Base-by-base conservation (phyloP, 257 asterid genomes). In the Solanum verrucosum region DNA sequence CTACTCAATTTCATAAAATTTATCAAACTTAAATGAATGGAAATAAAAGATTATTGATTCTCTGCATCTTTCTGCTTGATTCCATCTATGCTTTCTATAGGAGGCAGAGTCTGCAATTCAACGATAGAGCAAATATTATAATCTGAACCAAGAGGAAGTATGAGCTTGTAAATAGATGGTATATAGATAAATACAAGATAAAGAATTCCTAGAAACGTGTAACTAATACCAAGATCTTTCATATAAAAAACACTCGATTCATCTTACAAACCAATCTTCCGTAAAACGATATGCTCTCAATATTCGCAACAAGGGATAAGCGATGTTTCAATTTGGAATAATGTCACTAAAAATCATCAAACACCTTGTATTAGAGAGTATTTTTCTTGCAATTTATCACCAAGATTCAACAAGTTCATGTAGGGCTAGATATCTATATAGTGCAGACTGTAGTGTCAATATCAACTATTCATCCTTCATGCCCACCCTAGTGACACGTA, bases 21-120 rank as follows among this genome's bases (percentile, higher is more conserved):
- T 8, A 44, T 44, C 67, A 29, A 79, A 79, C 37, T 79, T 25
- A 15, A 44, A 15, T 2, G 65, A 79, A 79, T 27, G 21, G 63
- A 44, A 35, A 25, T 15, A 25, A 81, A 49, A 81, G 42, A 52
- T 52, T 49, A 91, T 34, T 16, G 84, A 90, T 91, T 91, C 90
- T 82, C 44, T 79, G 75, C 85, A 74, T 88, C 87, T 59, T 87
- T 92, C 86, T 72, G 86, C 84, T 81, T 85, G 71, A 71, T 84
- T 63, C 63, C 93, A 42, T 88, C 88, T 2, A 42, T 56, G 60
- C 59, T 71, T 16, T 71, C 91, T 15, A 74, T 59, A 7, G 92
- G 92, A 46, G 93, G 94, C 77, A 94, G 89, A 34, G 86, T 90
- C 95, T 93, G 91, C 91, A 90, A 34, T 87, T 29, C 5, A 74